These are phyloP conservation scores for Leptomonas seymouri DNA, from an alignment of 208 protist species.

Conservation along the genomic window DNA sequence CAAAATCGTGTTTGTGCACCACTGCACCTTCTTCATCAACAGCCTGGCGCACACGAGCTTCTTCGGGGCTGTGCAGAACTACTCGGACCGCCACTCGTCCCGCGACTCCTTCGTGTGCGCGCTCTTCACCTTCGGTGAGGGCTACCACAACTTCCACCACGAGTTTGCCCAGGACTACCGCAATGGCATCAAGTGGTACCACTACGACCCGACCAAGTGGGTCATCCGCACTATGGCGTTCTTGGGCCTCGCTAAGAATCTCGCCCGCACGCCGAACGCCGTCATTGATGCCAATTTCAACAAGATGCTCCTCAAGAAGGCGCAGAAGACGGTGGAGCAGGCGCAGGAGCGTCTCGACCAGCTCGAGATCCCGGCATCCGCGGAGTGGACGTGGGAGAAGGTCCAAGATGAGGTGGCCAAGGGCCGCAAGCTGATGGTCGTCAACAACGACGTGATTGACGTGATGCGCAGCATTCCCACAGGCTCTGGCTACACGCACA, in stretches of 20 bases:
- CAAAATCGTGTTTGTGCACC: conserved; percentile 86
- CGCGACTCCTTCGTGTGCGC: conserved; percentile 85
- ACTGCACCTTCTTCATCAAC: conserved; percentile 95
- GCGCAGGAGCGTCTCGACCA: conserved; percentile 42
- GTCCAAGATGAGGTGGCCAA: conserved; percentile 60
- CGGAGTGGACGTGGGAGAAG: conserved; percentile 66
- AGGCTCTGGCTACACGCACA: conserved; percentile 67
- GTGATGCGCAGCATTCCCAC: conserved; percentile 61
- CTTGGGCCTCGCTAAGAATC: conserved; percentile 63
- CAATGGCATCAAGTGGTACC: conserved; percentile 90
- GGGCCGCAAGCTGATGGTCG: conserved; percentile 66
- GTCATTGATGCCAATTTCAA: conserved; percentile 71
- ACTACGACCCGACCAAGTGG: conserved; percentile 94
- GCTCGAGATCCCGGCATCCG: conserved; percentile 40
- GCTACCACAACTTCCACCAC: conserved; percentile 95
- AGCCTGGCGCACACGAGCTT: conserved; percentile 82
- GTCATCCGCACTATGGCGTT: conserved; percentile 66
- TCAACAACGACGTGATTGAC: conserved; percentile 75
- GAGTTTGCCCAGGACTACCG: conserved; percentile 93
- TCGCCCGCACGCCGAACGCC: conserved; percentile 64
- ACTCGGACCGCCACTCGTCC: conserved; percentile 79
- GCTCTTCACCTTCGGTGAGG: conserved; percentile 89
- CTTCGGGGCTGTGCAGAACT: conserved; percentile 77
- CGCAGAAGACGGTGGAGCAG: conserved; percentile 41
- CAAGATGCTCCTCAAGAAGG: conserved; percentile 51